phyloP scores from a whole-genome alignment of 805 yeast species.

The Candida railenensis region DNA sequence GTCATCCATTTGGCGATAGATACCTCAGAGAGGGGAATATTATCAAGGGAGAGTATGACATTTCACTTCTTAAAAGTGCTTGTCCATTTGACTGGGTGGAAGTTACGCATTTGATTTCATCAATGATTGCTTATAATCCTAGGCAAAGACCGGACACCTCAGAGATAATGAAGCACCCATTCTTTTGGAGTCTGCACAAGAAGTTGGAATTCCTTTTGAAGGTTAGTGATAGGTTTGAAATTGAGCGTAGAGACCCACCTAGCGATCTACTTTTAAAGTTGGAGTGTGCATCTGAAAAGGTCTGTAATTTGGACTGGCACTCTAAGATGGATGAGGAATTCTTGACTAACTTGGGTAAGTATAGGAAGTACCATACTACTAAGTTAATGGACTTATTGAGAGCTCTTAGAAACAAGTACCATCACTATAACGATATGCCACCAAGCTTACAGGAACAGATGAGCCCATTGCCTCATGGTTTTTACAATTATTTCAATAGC shows the following conservation, averaged over 20 bases:
- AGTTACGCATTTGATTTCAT: slow-evolving; percentile 66
- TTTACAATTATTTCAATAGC: slow-evolving; percentile 68
- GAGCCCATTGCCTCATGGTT: slow-evolving; percentile 83
- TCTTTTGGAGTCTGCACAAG: slow-evolving; percentile 75
- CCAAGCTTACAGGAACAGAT: slow-evolving; percentile 58
- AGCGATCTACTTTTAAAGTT: slow-evolving; percentile 54
- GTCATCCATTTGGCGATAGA: slow-evolving; percentile 94
- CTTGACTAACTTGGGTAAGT: slow-evolving; percentile 83
- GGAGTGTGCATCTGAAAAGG: slow-evolving; percentile 48
- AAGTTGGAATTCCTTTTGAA: slow-evolving; percentile 81
- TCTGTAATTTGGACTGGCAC: slow-evolving; percentile 76
- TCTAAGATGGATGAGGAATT: slow-evolving; percentile 65
- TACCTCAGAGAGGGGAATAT: slow-evolving; percentile 88
- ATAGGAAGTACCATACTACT: slow-evolving; percentile 79
- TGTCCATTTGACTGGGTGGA: slow-evolving; percentile 51
- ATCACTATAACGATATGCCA: slow-evolving; percentile 91
- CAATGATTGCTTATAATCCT: slow-evolving; percentile 75
- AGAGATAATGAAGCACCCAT: slow-evolving; percentile 76
- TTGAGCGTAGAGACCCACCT: slow-evolving; percentile 79
- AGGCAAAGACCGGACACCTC: slow-evolving; percentile 67
- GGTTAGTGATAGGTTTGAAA: slow-evolving; percentile 88
- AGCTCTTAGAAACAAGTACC: slow-evolving; percentile 89
- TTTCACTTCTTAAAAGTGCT: slow-evolving; percentile 44
- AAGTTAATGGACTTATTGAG: slow-evolving; percentile 83
- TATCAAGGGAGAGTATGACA: slow-evolving; percentile 58